Evolutionary conservation across 2,329 filamentous ascomycete genomes (phyloP), one percentile per base, ranked within the genome.

Genomic region (Epichloe uncinata): DNA sequence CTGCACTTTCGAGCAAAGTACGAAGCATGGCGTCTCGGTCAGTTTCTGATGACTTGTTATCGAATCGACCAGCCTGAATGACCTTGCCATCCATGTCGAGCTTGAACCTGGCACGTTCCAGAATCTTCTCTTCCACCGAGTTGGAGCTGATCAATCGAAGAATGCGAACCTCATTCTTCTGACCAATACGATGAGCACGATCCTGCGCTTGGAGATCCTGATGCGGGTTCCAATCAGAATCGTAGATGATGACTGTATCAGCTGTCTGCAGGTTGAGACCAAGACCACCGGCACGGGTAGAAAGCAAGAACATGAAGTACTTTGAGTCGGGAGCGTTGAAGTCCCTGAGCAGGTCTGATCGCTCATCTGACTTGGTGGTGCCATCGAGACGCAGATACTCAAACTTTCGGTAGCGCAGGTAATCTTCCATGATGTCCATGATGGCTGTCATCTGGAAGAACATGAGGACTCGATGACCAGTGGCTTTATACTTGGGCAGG

Each of bases 361-460:
- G 87, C 68, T 98, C 93, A 62, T 98, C 93, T 1, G 93, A 90
- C 66, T 98, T 98, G 43, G 93, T 98, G 0, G 89, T 93, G 72
- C 93, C 93, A 62, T 98, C 93, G 52, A 98, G 75, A 64, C 93
- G 89, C 57, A 98, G 76, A 64, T 95, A 98, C 61, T 85, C 77
- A 57, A 95, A 75, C 44, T 84, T 85, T 56, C 87, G 80, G 61
- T 88, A 84, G 3, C 91, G 84, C 54, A 98, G 70, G 66, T 95
- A 98, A 65, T 98, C 93, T 60, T 98, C 93, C 93, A 98, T 97
- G 62, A 98, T 98, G 69, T 98, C 95, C 93, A 98, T 98, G 64
- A 98, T 98, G 54, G 95, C 90, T 4, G 93, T 98, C 93, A 98
- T 98, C 67, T 98, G 93, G 77, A 98, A 98, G 78, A 98, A 98